These are phyloP conservation scores for Sugiyamaella pinicola DNA, from an alignment of 1,139 yeast genomes.

Conservation along the genomic window DNA sequence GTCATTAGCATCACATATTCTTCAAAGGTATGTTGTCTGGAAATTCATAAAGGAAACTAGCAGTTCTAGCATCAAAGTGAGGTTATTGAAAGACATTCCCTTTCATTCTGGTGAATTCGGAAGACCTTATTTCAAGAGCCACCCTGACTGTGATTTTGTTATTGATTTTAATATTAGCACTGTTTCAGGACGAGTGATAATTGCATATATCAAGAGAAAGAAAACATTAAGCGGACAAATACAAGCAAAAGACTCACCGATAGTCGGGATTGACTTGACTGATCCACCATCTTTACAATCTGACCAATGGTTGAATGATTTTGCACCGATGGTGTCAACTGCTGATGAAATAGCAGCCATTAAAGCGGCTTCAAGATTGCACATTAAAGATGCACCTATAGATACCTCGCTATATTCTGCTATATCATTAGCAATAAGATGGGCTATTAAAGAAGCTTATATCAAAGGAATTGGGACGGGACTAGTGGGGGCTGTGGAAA, in stretches of 20 bases:
- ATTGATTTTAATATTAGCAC: conserved; percentile 16
- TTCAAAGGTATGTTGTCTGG: conserved; percentile 10
- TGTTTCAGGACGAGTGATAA: conserved; percentile 14
- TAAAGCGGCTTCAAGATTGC: background rate
- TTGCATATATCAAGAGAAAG: conserved; percentile 6
- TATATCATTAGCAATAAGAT: conserved; percentile 15
- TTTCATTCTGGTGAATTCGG: conserved; percentile 5
- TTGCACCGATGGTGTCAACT: conserved; percentile 15
- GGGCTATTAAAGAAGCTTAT: conserved; percentile 21
- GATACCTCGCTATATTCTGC: conserved; percentile 1
- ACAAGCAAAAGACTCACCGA: background rate
- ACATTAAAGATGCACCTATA: background rate
- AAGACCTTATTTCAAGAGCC: conserved; percentile 8
- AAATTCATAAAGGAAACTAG: conserved; percentile 3
- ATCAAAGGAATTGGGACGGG: conserved; percentile 19
- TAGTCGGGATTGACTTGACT: conserved; percentile 11
- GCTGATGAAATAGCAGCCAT: conserved; percentile 3
- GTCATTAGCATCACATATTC: conserved; percentile 16
- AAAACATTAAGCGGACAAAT: background rate
- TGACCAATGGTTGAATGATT: conserved; percentile 11
- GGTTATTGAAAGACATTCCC: background rate
- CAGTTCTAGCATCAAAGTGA: no score
- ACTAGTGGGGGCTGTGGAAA: conserved; percentile 11
- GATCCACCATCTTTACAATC: conserved; percentile 12
- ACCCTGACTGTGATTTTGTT: background rate